Conservation (phyloP, 257 asterid genomes). For the Ajuga chamaepitys region DNA sequence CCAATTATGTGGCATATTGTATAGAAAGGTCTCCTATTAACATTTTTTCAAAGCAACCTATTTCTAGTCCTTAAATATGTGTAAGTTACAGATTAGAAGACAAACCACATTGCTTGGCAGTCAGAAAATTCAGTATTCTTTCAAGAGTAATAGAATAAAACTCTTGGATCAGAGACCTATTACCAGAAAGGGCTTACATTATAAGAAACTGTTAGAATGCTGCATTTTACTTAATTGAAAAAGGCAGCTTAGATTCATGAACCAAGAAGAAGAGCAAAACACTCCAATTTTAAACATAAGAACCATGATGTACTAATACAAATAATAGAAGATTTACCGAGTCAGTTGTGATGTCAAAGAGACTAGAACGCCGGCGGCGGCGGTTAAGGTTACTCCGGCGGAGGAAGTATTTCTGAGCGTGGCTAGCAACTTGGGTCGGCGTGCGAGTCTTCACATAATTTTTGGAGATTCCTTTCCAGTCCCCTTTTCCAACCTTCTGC, state of each 20-base stretch:
- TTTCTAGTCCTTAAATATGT: not conserved
- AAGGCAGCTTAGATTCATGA: not conserved
- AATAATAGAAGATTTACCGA: constrained; percentile 32
- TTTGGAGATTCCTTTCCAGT: constrained; percentile 86
- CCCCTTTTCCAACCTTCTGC: constrained; percentile 75
- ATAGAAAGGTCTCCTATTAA: not conserved
- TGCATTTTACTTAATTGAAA: not conserved
- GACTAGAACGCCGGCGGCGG: constrained; percentile 87
- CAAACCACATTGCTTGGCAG: constrained; percentile 1
- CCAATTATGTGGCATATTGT: not conserved
- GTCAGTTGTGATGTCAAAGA: constrained; percentile 81
- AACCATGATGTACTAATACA: not conserved
- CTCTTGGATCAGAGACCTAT: not conserved
- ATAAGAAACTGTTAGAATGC: constrained; percentile 1
- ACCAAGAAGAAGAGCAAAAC: constrained; percentile 1
- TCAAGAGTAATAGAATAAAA: not conserved
- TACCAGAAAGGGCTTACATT: not conserved
- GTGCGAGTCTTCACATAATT: constrained; percentile 82
- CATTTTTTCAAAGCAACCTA: not conserved
- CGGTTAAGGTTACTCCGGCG: constrained; percentile 55
- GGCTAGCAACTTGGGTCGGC: constrained; percentile 93
- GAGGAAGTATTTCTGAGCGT: constrained; percentile 83
- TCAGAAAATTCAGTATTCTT: not conserved
- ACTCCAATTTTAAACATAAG: not conserved
- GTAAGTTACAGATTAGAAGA: not conserved